A percentile compares a stretch with the other conserved stretches of the same genome.
phyloP scores from a whole-genome alignment of 1,139 yeast genomes.

The Candida sanyaensis region DNA sequence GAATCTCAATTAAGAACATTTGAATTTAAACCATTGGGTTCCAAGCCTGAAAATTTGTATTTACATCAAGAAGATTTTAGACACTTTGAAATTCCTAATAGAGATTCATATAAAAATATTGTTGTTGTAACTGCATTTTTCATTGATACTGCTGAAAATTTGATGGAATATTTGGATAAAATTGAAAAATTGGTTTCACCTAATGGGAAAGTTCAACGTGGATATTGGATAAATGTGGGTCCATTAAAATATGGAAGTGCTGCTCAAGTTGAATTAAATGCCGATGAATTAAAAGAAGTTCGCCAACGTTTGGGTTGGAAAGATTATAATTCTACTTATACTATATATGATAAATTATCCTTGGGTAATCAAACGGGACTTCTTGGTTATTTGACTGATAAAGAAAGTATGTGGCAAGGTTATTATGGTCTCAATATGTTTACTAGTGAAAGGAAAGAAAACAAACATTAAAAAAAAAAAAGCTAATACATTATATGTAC shows the following conservation, averaged over 20 bases:
- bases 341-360: slow-evolving; percentile 10
- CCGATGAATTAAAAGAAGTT: slow-evolving; percentile 59
- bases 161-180: slow-evolving; percentile 68
- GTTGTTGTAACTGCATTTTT: slow-evolving; percentile 74
- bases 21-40: slow-evolving; percentile 29
- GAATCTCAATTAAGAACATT: slow-evolving; percentile 56
- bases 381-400: slow-evolving; percentile 61
- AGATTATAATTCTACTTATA: slow-evolving; percentile 26
- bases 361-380: slow-evolving; percentile 29
- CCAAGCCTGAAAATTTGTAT: slow-evolving; percentile 48
- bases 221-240: slow-evolving; percentile 82
- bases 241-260: slow-evolving; percentile 90
- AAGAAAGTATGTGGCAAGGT: slow-evolving; percentile 72
- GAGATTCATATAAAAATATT: slow-evolving; percentile 42
- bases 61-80: slow-evolving; percentile 70
- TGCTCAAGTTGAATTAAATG: slow-evolving; percentile 72
- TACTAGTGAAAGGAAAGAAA: slow-evolving; percentile 31
- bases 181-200: slow-evolving; percentile 50
- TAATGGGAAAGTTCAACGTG: slow-evolving; percentile 34
- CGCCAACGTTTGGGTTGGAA: slow-evolving; percentile 65
- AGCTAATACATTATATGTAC: too few relatives aligned
- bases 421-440: slow-evolving; percentile 66
- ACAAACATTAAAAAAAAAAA: slow-evolving; percentile 9
- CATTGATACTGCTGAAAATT: slow-evolving; percentile 84
- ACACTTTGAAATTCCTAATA: slow-evolving; percentile 37